phyloP scores from a whole-genome alignment of 305 asterid genomes.

The Stenogyne calaminthoides region DNA sequence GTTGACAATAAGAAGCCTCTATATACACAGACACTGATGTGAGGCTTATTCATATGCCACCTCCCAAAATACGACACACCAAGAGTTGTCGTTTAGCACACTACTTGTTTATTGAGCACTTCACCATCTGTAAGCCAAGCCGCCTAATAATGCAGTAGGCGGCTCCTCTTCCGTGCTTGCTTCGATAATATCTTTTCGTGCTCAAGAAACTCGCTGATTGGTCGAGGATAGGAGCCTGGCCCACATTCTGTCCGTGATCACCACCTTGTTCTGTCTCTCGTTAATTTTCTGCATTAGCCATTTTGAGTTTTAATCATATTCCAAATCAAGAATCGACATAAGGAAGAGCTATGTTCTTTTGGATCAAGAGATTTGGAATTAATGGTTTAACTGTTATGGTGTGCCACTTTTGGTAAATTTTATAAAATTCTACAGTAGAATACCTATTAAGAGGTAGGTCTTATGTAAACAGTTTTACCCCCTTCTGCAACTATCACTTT shows the following conservation, averaged over 20 bases:
- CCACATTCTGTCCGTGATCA: slow-evolving; percentile 95
- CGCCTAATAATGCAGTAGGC: slow-evolving; percentile 35
- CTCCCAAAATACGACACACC: neutral
- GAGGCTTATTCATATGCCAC: neutral
- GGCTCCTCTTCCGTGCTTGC: slow-evolving; percentile 38
- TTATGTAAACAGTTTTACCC: too few species aligned
- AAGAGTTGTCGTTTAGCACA: neutral
- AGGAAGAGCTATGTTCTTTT: neutral
- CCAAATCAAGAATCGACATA: neutral
- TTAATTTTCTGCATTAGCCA: slow-evolving; percentile 57
- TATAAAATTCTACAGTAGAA: too few species aligned
- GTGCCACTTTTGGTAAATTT: too few species aligned
- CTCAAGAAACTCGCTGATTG: slow-evolving; percentile 76
- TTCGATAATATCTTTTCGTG: slow-evolving; percentile 32
- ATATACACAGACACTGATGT: neutral
- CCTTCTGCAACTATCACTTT: too few species aligned
- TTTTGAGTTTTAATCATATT: slow-evolving; percentile 4
- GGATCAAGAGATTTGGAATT: neutral
- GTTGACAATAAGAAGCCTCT: neutral
- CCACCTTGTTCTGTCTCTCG: slow-evolving; percentile 65
- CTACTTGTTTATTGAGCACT: slow-evolving; percentile 1
- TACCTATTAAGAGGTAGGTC: too few species aligned
- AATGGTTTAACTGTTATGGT: too few species aligned
- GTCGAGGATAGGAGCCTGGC: slow-evolving; percentile 82
- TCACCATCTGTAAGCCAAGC: slow-evolving; percentile 18